phyloP scores from a whole-genome alignment of 257 asterid species.

The Rehmannia glutinosa region DNA sequence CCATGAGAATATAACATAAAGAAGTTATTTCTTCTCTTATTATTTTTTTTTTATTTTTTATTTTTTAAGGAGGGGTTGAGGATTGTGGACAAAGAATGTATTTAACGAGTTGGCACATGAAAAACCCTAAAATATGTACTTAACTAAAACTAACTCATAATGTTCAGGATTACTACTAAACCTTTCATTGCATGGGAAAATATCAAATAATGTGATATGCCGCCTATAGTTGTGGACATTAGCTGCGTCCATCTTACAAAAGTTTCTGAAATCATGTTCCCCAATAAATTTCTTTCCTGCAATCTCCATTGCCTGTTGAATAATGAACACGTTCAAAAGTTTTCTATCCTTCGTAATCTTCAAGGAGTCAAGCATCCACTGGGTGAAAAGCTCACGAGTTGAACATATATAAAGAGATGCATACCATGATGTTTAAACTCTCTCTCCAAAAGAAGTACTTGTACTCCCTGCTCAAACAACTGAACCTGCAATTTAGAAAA shows the following conservation, averaged over 20 bases:
- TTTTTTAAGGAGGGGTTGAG: neutral
- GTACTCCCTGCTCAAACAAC: constrained; percentile 86
- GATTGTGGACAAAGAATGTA: neutral
- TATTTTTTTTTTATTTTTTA: neutral
- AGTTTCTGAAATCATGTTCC: constrained; percentile 94
- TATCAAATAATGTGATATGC: constrained; percentile 53
- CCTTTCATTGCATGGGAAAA: constrained; percentile 73
- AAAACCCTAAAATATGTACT: neutral
- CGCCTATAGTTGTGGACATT: constrained; percentile 84
- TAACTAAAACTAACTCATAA: neutral
- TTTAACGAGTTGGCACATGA: neutral
- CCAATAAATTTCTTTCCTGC: constrained; percentile 83
- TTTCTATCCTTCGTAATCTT: constrained; percentile 5
- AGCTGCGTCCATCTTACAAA: constrained; percentile 97
- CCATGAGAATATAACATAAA: constrained; percentile 9
- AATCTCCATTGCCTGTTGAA: constrained; percentile 76
- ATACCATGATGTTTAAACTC: constrained; percentile 59
- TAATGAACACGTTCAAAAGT: constrained; percentile 13
- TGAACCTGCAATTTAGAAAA: constrained; percentile 63
- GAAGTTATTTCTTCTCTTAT: neutral
- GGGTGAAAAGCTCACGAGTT: constrained; percentile 2
- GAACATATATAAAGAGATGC: constrained; percentile 15
- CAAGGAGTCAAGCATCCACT: constrained; percentile 9
- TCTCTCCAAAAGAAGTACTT: constrained; percentile 93
- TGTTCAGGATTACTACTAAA: constrained; percentile 22